Conservation (phyloP, 2,329 filamentous ascomycete genomes). For the Dendrostoma leiphaemia region DNA sequence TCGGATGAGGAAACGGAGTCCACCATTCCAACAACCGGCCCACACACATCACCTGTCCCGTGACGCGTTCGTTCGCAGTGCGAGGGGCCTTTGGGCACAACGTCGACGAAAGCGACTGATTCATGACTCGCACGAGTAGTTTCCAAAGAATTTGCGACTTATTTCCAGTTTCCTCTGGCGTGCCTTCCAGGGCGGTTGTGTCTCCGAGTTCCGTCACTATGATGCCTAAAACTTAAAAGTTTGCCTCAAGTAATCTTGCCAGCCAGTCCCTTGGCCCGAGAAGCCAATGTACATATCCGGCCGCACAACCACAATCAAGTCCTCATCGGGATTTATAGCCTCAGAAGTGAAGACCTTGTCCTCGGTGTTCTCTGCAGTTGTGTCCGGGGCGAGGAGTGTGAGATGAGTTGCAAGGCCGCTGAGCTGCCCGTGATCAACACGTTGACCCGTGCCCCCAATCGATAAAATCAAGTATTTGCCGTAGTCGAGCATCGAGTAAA, state of each 20-base stretch:
- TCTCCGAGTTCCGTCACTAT: not conserved
- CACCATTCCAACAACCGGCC: no score
- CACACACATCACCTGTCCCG: no score
- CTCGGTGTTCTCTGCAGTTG: conserved; percentile 7
- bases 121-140: no score
- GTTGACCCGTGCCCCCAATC: not conserved
- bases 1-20: no score
- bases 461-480: conserved; percentile 4
- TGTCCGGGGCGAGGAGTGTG: not conserved
- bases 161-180: no score
- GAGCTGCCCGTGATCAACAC: not conserved
- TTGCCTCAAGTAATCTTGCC: conserved; percentile 23
- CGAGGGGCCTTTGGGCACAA: no score
- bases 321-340: conserved; percentile 26
- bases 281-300: conserved; percentile 41
- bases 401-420: not conserved
- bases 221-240: conserved; percentile 19
- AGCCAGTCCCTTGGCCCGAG: conserved; percentile 28
- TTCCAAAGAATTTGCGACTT: no score
- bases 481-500: conserved; percentile 1
- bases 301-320: conserved; percentile 33
- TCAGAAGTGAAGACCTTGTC: conserved; percentile 29
- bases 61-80: no score
- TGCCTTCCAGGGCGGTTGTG: no score
- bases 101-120: no score